A percentile compares a stretch with the other conserved stretches of the same genome.
These are phyloP conservation scores for Colletotrichum limetticola DNA, from an alignment of 2,329 filamentous ascomycete species.

Conservation along the genomic window DNA sequence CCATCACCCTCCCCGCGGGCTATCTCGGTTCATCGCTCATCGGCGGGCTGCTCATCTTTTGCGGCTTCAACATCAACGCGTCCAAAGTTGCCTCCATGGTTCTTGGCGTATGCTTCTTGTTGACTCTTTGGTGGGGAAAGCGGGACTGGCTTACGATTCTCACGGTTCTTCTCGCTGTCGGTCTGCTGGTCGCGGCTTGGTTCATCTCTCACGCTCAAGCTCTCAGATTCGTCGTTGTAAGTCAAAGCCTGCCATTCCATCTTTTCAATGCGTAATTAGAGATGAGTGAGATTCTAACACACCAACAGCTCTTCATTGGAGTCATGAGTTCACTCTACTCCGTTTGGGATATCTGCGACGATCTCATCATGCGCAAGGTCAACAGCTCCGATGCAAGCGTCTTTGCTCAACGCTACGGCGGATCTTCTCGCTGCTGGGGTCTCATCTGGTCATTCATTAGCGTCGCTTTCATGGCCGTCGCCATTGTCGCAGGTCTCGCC, in stretches of 20 bases:
- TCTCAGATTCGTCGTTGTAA: constrained; percentile 75
- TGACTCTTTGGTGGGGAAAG: constrained; percentile 86
- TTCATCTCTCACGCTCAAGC: constrained; percentile 82
- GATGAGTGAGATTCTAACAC: background rate
- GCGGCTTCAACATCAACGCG: constrained; percentile 83
- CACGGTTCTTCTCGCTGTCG: constrained; percentile 77
- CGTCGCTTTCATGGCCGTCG: constrained; percentile 75
- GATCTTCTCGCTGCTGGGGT: constrained; percentile 84
- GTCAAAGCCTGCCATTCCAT: constrained; percentile 38
- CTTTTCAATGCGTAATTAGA: background rate
- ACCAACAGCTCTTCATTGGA: constrained; percentile 76
- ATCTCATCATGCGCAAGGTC: constrained; percentile 82
- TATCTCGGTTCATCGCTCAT: constrained; percentile 83
- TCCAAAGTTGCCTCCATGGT: constrained; percentile 82
- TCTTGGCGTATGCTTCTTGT: constrained; percentile 77
- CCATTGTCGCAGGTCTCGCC: constrained; percentile 80
- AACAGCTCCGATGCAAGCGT: constrained; percentile 84
- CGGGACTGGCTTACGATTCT: constrained; percentile 81
- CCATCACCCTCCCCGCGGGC: constrained; percentile 79
- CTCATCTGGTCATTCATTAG: constrained; percentile 82
- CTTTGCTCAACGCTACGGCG: constrained; percentile 81
- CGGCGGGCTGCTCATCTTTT: constrained; percentile 81
- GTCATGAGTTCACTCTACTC: constrained; percentile 86
- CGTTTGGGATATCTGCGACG: constrained; percentile 88
- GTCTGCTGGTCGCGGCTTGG: constrained; percentile 79